A percentile compares a stretch with the other conserved stretches of the same genome.
These are phyloP conservation scores for Avena atlantica DNA, from an alignment of 176 grass and related monocot species.

Conservation along the genomic window DNA sequence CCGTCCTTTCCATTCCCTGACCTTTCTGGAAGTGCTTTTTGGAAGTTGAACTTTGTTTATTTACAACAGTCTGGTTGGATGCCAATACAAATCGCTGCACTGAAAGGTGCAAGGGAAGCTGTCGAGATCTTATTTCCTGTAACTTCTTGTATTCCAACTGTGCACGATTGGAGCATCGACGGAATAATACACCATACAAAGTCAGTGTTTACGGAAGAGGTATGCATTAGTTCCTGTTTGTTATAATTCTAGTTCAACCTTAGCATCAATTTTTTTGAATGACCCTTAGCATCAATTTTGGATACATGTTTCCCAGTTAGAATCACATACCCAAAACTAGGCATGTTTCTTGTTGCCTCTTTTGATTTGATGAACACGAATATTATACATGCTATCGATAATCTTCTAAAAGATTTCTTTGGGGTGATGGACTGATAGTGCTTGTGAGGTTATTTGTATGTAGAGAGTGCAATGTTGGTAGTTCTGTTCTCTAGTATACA, in stretches of 20 bases:
- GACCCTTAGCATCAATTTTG: not conserved
- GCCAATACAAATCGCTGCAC: conserved; percentile 16
- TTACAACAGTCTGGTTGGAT: not conserved
- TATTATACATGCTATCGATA: not conserved
- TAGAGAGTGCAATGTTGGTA: not conserved
- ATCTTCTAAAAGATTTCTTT: not conserved
- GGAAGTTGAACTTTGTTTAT: not conserved
- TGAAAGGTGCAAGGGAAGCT: conserved; percentile 1
- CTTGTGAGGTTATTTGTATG: not conserved
- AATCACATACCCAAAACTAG: not conserved
- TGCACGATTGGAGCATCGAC: not conserved
- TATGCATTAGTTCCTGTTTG: not conserved
- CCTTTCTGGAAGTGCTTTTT: not conserved
- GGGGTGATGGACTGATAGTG: not conserved
- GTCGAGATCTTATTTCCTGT: conserved; percentile 26
- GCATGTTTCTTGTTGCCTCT: not conserved
- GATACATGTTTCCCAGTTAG: not conserved
- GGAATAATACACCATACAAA: not conserved
- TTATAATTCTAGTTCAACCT: no score
- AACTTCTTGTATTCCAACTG: conserved; percentile 18
- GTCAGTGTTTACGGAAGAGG: not conserved
- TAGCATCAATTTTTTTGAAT: no score
- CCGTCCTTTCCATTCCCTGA: not conserved
- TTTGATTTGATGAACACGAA: not conserved
- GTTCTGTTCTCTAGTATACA: not conserved